Evolutionary conservation across 345 rosid genomes (phyloP).

Genomic region (Carallia pectinifolia): DNA sequence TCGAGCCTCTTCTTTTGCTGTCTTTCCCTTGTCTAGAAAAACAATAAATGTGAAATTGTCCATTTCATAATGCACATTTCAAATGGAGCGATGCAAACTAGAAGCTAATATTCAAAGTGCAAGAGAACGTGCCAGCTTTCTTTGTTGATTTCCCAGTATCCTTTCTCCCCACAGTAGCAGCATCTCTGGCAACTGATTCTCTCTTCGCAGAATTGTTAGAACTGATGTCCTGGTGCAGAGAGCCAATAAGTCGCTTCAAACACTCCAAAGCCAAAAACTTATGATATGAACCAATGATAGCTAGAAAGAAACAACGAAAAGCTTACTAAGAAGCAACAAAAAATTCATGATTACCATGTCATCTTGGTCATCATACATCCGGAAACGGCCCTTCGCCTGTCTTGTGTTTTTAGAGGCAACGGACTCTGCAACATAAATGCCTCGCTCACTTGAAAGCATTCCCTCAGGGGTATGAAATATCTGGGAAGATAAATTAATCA

Average conservation of each 20-base stretch:
- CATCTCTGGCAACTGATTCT: slow-evolving; percentile 59
- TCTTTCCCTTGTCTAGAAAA: slow-evolving; percentile 75
- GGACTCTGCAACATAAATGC: slow-evolving; percentile 81
- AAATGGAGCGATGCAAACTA: slow-evolving; percentile 2
- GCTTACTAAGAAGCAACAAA: slow-evolving; percentile 1
- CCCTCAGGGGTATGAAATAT: slow-evolving; percentile 89
- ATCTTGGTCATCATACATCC: slow-evolving; percentile 44
- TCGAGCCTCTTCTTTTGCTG: slow-evolving; percentile 93
- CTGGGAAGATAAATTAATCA: slow-evolving; percentile 34
- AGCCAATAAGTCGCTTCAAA: not conserved
- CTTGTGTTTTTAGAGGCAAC: slow-evolving; percentile 60
- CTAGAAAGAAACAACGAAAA: slow-evolving; percentile 5
- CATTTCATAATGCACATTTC: not conserved
- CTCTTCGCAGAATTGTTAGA: slow-evolving; percentile 60
- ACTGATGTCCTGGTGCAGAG: slow-evolving; percentile 36
- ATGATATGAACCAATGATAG: not conserved
- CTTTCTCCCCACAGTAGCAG: slow-evolving; percentile 53
- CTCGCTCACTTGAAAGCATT: slow-evolving; percentile 80
- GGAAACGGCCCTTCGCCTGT: slow-evolving; percentile 61
- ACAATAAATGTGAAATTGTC: slow-evolving; percentile 13
- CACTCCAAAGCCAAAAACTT: slow-evolving; percentile 3
- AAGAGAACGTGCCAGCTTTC: slow-evolving; percentile 58
- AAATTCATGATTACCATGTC: slow-evolving; percentile 29
- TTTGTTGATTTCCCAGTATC: slow-evolving; percentile 61
- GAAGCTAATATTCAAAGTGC: slow-evolving; percentile 3